A percentile compares a stretch with the other conserved stretches of the same genome.
These are phyloP conservation scores for Torulaspora delbrueckii DNA, from an alignment of 805 yeast species.

Conservation along the genomic window DNA sequence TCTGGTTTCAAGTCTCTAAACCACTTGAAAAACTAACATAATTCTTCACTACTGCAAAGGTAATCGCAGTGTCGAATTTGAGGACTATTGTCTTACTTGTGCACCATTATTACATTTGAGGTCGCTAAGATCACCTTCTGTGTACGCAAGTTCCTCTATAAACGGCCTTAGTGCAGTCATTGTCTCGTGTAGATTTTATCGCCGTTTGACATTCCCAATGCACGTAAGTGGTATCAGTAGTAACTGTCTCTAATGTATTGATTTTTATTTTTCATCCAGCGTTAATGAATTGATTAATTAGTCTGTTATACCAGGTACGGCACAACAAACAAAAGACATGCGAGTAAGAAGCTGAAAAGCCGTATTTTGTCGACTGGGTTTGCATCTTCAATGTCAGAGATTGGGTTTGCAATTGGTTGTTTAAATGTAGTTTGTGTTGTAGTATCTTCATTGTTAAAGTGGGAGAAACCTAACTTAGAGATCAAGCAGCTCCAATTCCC, in stretches of 20 bases:
- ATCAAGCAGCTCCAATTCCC: neutral
- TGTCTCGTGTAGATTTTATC: neutral
- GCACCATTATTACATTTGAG: neutral
- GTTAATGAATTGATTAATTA: neutral
- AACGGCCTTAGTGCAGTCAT: neutral
- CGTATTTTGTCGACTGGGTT: conserved; percentile 23
- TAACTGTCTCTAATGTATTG: neutral
- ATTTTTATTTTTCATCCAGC: neutral
- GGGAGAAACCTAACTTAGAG: neutral
- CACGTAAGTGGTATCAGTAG: too few relatives aligned
- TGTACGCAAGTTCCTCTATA: neutral
- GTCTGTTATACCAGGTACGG: conserved; percentile 10
- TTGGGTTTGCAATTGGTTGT: conserved; percentile 15
- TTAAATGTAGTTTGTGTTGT: neutral
- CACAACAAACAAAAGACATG: conserved; percentile 11
- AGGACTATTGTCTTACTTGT: neutral
- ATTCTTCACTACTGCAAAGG: neutral
- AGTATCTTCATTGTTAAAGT: too few relatives aligned
- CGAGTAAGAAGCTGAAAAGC: conserved; percentile 13
- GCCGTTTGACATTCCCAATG: neutral
- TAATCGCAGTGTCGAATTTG: neutral
- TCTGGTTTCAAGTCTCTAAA: conserved; percentile 4
- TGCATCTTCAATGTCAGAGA: conserved; percentile 24
- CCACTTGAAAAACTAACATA: neutral
- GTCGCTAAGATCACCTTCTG: neutral